Evolutionary conservation across 805 yeast species (phyloP), one percentile per base, ranked within the genome.

Genomic region (Ogataea sp.): DNA sequence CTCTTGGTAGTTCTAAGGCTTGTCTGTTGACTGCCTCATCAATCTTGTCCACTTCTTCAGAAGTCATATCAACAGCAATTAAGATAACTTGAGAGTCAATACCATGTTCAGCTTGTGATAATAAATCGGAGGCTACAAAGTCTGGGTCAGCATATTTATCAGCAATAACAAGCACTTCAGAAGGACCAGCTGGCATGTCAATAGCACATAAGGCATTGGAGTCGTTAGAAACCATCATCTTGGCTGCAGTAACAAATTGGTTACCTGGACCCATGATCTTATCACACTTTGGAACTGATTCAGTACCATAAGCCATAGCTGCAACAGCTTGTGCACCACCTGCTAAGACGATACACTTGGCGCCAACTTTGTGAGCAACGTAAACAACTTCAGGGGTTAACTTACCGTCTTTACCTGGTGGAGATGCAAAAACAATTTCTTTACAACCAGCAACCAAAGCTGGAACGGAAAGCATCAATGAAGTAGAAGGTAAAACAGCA

Each of bases 311-410:
- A 2, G 98, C 98, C 95, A 93, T 78, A 5, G 99, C 95, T 35
- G 97, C 95, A 38, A 93, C 86, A 6, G 98, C 99, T 69, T 93
- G 99, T 3, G 98, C 98, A 55, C 99, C 99, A 53, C 99, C 99
- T 1, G 98, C 98, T 51, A 93, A 70, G 9, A 93, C 87, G 54
- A 93, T 88, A 51, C 81, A 75, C 43, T 78, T 71, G 32, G 97
- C 97, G 42, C 97, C 97, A 47, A 93, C 80, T 62, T 88, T 88
- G 63, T 87, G 86, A 17, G 99, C 98, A 40, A 93, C 97, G 52
- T 93, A 93, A 15, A 88, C 96, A 39, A 93, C 96, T 61, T 93
- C 99, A 4, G 98, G 97, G 6, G 96, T 86, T 47, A 93, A 72
- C 40, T 77, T 83, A 34, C 99, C 99, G 47, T 93, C 94, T 39